Evolutionary conservation across 179 eudicot species (phyloP).

Genomic region (Drosera spatulata): DNA sequence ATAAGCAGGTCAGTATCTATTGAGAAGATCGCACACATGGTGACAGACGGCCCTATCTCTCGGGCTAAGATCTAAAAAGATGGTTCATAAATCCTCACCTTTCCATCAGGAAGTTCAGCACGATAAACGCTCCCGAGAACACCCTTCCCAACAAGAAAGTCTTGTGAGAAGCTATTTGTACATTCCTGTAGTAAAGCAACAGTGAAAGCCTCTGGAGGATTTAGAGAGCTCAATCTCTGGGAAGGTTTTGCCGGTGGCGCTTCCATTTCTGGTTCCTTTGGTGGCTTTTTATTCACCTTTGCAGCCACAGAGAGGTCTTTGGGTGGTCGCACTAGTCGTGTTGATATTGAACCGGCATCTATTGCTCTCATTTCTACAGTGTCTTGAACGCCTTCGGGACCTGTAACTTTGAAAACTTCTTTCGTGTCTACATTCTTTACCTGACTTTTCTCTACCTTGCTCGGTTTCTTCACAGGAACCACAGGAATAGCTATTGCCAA

Average conservation of each 20-base stretch:
- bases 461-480: slow-evolving; percentile 11
- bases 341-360: slow-evolving; percentile 9
- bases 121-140: slow-evolving; percentile 32
- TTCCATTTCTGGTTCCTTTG: slow-evolving; percentile 7
- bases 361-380: slow-evolving; percentile 36
- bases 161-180: slow-evolving; percentile 39
- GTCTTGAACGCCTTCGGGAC: slow-evolving; percentile 27
- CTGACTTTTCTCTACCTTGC: slow-evolving; percentile 9
- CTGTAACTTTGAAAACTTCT: slow-evolving; percentile 12
- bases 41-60: background rate
- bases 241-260: slow-evolving; percentile 5
- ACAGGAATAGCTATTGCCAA: slow-evolving; percentile 12
- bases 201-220: slow-evolving; percentile 24
- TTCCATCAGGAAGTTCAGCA: slow-evolving; percentile 37
- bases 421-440: background rate
- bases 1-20: no score
- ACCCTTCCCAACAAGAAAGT: slow-evolving; percentile 38
- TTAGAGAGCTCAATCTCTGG: slow-evolving; percentile 11
- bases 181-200: slow-evolving; percentile 36
- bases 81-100: slow-evolving; percentile 15
- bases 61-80: background rate
- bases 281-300: slow-evolving; percentile 21
- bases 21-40: no score
- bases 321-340: slow-evolving; percentile 32
- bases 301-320: slow-evolving; percentile 22